phyloP scores from a whole-genome alignment of 352 stramenopile genomes.

The Globisporangium okanoganense region DNA sequence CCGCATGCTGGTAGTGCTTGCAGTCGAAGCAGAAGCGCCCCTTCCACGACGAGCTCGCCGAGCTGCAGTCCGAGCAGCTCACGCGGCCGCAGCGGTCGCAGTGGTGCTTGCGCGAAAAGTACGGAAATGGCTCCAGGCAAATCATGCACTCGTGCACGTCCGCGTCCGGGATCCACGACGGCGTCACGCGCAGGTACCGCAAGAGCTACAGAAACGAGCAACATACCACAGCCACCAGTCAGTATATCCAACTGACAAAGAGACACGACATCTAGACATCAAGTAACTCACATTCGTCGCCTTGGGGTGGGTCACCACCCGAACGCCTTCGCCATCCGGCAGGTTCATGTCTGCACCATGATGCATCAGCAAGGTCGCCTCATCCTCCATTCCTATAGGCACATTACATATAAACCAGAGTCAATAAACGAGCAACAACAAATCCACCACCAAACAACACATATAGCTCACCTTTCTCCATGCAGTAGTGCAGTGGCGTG shows the following conservation, averaged over 20 bases:
- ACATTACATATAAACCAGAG: background rate
- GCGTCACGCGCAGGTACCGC: conserved; percentile 47
- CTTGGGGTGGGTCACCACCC: conserved; percentile 54
- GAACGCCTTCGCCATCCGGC: conserved; percentile 49
- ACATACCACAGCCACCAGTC: background rate
- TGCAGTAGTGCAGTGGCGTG: conserved; percentile 69
- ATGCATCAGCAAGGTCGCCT: conserved; percentile 54
- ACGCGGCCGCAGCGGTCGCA: conserved; percentile 71
- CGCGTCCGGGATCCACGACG: conserved; percentile 58
- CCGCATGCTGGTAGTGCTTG: conserved; percentile 64
- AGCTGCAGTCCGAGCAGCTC: conserved; percentile 75
- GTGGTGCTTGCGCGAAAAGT: conserved; percentile 70
- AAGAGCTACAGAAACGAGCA: conserved; percentile 29
- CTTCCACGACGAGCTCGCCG: conserved; percentile 64
- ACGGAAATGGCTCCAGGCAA: conserved; percentile 62
- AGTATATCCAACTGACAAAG: background rate
- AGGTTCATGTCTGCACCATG: conserved; percentile 70
- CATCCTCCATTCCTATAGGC: conserved; percentile 51
- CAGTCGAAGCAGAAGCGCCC: conserved; percentile 76
- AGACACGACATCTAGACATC: background rate
- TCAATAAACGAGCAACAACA: background rate
- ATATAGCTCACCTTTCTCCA: conserved; percentile 55
- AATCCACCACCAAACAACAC: conserved; percentile 18
- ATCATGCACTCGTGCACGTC: conserved; percentile 68
- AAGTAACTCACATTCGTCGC: conserved; percentile 46